Base-by-base conservation (phyloP, 1,284 basidiomycete genomes). In the Fomitopsis schrenkii region DNA sequence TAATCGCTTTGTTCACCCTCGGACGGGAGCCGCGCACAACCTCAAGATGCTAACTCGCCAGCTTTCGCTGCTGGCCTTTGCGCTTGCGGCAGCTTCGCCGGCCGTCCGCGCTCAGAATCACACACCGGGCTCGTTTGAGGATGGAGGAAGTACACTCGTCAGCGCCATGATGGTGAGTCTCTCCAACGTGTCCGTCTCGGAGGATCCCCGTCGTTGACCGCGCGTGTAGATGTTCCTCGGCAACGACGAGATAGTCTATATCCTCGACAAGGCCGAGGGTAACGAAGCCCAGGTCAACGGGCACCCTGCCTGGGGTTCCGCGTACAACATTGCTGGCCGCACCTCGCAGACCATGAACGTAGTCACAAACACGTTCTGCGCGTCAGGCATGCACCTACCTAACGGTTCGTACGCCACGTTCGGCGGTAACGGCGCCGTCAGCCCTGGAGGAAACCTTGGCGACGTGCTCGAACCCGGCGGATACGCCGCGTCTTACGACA, bases 291-390 rank as follows among this genome's bases (percentile, higher is more conserved):
- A 73, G 56, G 79, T 86, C 66, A 78, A 77, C 63, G 80, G 77
- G 8, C 77, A 76, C 62, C 73, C 78, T 36, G 75, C 74, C n/a
- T 76, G 74, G 70, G 77, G 74, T 52, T 64, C 75, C 28, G 72
- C 77, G 53, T 77, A 78, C 80, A 85, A 87, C 70, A 79, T 87
- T 38, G 71, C 77, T 14, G 75, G 82, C 0, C 82, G 81, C 62
- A 72, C 79, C 7, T 76, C 83, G 2, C 76, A 77, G 19, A 67
- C 79, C 0, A 88, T 96, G 89, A 88, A 90, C 60, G 81, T 97
- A 46, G 67, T 75, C 58, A 91, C 90, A 45, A 96, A 96, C 74
- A 80, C 85, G 14, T 97, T 97, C 78, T 95, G 91, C 69, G 84
- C 90, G 14, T 90, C 88, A 17, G 88, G 88, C 57, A 87, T 75